phyloP scores from a whole-genome alignment of 179 eudicot genomes.

The Spergularia azorica region DNA sequence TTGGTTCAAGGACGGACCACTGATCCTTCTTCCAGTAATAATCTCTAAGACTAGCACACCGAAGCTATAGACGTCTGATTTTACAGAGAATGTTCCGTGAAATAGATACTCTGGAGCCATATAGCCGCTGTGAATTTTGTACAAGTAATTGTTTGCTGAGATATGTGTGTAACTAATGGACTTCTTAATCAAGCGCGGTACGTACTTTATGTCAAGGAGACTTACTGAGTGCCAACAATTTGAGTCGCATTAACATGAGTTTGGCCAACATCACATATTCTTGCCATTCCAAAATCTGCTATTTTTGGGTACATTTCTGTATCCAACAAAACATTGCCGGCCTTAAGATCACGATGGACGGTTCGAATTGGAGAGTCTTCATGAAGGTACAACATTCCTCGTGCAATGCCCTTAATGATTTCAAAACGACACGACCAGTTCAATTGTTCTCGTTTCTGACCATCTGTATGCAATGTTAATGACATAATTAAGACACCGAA shows the following conservation, averaged over 20 bases:
- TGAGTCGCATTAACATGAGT: constrained; percentile 25
- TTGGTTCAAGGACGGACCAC: constrained; percentile 15
- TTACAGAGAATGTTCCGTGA: constrained; percentile 25
- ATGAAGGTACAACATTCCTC: constrained; percentile 37
- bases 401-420: constrained; percentile 29
- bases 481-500: too few species aligned
- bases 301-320: constrained; percentile 34
- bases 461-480: constrained; percentile 12
- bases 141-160: not conserved
- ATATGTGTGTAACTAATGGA: too few species aligned
- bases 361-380: constrained; percentile 30
- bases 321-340: constrained; percentile 28
- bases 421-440: constrained; percentile 30
- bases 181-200: too few species aligned
- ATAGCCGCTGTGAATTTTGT: constrained; percentile 23
- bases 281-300: constrained; percentile 35
- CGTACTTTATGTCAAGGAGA: too few species aligned
- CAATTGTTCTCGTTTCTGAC: constrained; percentile 19
- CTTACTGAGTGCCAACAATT: constrained; percentile 32
- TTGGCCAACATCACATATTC: constrained; percentile 28
- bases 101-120: constrained; percentile 33
- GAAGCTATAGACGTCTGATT: constrained; percentile 34
- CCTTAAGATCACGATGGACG: constrained; percentile 35
- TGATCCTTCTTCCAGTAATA: constrained; percentile 23
- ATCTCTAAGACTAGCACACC: constrained; percentile 30